These are phyloP conservation scores for Chaetomium fimeti DNA, from an alignment of 495 filamentous ascomycete species.

Conservation along the genomic window DNA sequence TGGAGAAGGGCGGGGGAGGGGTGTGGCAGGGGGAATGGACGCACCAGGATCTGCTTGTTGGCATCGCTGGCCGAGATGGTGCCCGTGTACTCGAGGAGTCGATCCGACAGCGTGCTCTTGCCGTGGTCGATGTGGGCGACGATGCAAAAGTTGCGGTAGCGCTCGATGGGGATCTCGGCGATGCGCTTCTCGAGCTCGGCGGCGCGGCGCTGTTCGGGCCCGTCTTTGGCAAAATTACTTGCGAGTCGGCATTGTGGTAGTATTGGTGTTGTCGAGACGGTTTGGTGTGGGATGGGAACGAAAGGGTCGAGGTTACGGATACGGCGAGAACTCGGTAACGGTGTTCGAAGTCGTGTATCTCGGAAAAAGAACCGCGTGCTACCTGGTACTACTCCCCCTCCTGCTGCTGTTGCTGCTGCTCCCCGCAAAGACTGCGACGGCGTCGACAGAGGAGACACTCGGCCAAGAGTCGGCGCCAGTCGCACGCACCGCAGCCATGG, in stretches of 20 bases:
- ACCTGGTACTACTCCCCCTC: not conserved
- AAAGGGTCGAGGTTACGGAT: no score
- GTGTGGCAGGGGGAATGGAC: slow-evolving; percentile 3
- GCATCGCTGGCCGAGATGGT: slow-evolving; percentile 76
- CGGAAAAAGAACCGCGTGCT: not conserved
- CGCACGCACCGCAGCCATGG: slow-evolving; percentile 32
- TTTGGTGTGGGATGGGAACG: not conserved
- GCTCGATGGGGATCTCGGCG: slow-evolving; percentile 79
- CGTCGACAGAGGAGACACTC: not conserved
- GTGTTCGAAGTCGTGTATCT: not conserved
- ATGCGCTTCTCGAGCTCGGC: slow-evolving; percentile 76
- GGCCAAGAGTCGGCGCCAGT: slow-evolving; percentile 21
- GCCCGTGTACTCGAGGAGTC: slow-evolving; percentile 89
- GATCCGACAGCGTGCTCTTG: slow-evolving; percentile 90
- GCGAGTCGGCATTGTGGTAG: not conserved
- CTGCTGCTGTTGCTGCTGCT: not conserved
- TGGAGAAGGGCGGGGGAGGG: not conserved
- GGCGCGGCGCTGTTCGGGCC: slow-evolving; percentile 22
- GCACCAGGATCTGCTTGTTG: slow-evolving; percentile 83
- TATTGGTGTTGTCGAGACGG: not conserved
- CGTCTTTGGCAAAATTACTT: slow-evolving; percentile 12
- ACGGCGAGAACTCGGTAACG: not conserved
- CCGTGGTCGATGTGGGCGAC: slow-evolving; percentile 99
- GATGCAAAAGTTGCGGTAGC: slow-evolving; percentile 96
- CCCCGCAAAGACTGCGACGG: not conserved